A percentile compares a stretch with the other conserved stretches of the same genome.
These are phyloP conservation scores for Starmerella potacharoeniae DNA, from an alignment of 805 yeast genomes.

Conservation along the genomic window DNA sequence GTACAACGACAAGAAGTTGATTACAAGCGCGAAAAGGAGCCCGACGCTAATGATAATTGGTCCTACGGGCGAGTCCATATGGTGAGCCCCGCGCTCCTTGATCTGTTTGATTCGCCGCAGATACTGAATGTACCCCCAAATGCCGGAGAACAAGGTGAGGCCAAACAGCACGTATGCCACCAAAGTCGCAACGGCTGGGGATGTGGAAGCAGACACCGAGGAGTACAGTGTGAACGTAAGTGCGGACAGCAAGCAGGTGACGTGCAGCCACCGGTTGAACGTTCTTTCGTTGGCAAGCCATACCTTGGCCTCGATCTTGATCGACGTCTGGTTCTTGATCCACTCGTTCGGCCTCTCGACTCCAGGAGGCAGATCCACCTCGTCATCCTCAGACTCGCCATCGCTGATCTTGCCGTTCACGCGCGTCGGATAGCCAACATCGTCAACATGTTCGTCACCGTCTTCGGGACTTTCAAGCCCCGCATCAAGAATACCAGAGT, in stretches of 20 bases:
- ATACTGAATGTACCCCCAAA: constrained; percentile 82
- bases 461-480: constrained; percentile 12
- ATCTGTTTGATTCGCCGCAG: constrained; percentile 59
- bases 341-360: constrained; percentile 69
- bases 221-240: constrained; percentile 75
- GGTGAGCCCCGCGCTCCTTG: constrained; percentile 70
- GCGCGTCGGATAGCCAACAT: constrained; percentile 25
- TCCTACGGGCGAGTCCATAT: constrained; percentile 81
- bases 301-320: constrained; percentile 92
- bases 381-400: constrained; percentile 76
- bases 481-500: constrained; percentile 18
- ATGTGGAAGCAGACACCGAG: constrained; percentile 57
- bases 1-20: constrained; percentile 65
- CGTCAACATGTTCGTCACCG: constrained; percentile 5
- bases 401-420: constrained; percentile 25
- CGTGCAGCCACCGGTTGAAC: constrained; percentile 88
- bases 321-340: constrained; percentile 80
- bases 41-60: constrained; percentile 71
- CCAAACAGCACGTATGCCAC: constrained; percentile 73
- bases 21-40: constrained; percentile 48
- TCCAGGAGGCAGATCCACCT: constrained; percentile 76
- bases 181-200: constrained; percentile 42
- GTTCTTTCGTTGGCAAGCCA: constrained; percentile 99
- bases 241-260: constrained; percentile 71
- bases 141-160: constrained; percentile 68